Percentiles rank a stretch among this genome's conserved stretches.
Conservation (phyloP, 768 basidiomycete genomes). For the Serpula lacrymans region DNA sequence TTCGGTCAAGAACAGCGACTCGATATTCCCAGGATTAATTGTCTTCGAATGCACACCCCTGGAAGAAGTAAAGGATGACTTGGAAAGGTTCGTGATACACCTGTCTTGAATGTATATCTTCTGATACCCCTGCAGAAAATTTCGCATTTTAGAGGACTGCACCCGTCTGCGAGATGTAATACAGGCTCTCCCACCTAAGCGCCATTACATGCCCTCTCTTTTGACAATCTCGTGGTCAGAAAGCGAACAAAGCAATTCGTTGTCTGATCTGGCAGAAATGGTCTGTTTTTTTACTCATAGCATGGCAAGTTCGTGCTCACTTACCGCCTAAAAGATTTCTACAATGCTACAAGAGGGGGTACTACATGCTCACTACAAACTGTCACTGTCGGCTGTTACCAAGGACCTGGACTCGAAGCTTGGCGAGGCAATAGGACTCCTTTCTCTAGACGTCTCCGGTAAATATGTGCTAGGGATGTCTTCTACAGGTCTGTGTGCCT, state of each 20-base stretch:
- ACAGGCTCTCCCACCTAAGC: constrained; percentile 46
- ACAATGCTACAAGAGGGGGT: constrained; percentile 43
- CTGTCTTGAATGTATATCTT: constrained; percentile 3
- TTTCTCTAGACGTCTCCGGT: constrained; percentile 57
- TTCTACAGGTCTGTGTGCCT: constrained; percentile 43
- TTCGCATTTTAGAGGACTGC: constrained; percentile 69
- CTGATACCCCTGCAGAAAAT: constrained; percentile 47
- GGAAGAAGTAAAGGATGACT: constrained; percentile 56
- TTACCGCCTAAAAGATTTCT: constrained; percentile 39
- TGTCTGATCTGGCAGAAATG: constrained; percentile 58
- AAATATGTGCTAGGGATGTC: constrained; percentile 46
- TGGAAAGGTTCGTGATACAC: constrained; percentile 54
- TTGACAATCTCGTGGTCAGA: constrained; percentile 61
- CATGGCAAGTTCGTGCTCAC: background rate
- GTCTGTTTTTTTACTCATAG: constrained; percentile 31
- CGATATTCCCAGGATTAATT: constrained; percentile 57
- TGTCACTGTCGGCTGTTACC: constrained; percentile 47
- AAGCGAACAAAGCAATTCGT: constrained; percentile 31
- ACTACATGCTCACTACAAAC: constrained; percentile 38
- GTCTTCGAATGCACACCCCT: constrained; percentile 75
- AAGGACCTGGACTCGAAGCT: constrained; percentile 61
- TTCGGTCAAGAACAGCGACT: constrained; percentile 13
- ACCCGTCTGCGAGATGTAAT: constrained; percentile 65
- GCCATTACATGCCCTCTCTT: constrained; percentile 61
- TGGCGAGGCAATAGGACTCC: constrained; percentile 31